These are phyloP conservation scores for Karstenula rhodostoma DNA, from an alignment of 2,329 filamentous ascomycete genomes.

Conservation along the genomic window DNA sequence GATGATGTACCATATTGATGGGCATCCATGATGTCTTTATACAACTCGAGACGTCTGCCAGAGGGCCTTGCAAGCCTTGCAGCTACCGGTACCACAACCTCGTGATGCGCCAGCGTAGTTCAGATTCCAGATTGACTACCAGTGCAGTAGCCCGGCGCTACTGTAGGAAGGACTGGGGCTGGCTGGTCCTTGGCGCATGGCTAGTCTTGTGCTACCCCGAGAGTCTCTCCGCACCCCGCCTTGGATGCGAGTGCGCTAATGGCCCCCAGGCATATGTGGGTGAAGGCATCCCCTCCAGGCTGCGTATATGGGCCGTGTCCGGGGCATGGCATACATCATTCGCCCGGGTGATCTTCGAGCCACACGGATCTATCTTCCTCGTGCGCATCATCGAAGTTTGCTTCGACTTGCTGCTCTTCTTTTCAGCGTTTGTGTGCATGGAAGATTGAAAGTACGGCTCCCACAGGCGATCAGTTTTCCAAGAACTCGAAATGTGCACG, in stretches of 20 bases:
- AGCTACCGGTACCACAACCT: neutral
- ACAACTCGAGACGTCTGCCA: neutral
- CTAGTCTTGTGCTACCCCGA: conserved; percentile 1
- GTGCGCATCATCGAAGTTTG: neutral
- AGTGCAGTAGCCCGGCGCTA: conserved; percentile 1
- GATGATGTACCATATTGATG: neutral
- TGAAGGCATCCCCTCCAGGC: neutral
- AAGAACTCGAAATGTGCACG: neutral
- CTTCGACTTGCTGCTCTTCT: neutral
- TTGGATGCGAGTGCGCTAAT: neutral
- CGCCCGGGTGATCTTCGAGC: conserved; percentile 2
- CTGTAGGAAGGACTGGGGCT: neutral
- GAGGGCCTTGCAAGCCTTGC: conserved; percentile 1
- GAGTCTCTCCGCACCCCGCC: conserved; percentile 14
- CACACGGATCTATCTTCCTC: neutral
- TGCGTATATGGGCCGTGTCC: neutral
- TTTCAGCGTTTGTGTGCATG: neutral
- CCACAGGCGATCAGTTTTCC: neutral
- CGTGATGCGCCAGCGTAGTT: conserved; percentile 4
- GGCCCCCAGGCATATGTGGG: neutral
- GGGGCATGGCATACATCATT: neutral
- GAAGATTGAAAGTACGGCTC: neutral
- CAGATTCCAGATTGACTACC: conserved; percentile 1
- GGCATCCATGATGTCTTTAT: conserved; percentile 1
- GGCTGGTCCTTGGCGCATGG: conserved; percentile 6